These are phyloP conservation scores for Epichloe glyceriae DNA, from an alignment of 2,329 filamentous ascomycete species.

Conservation along the genomic window DNA sequence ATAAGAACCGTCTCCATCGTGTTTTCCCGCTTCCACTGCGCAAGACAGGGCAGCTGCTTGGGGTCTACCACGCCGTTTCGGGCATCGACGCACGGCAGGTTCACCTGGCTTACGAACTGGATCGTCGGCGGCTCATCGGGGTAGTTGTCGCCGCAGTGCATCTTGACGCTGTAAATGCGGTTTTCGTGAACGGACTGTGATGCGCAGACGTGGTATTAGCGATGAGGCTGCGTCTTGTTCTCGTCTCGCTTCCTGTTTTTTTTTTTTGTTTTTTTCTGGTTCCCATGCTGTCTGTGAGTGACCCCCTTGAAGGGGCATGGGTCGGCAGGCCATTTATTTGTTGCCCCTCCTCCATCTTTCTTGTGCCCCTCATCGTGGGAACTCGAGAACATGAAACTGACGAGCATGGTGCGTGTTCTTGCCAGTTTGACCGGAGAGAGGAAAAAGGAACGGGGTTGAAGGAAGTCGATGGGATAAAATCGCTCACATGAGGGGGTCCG, in stretches of 20 bases:
- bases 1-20: conserved; percentile 92
- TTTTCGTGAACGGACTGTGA: conserved; percentile 87
- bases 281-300: too few relatives aligned
- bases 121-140: conserved; percentile 81
- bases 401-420: too few relatives aligned
- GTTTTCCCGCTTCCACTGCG: conserved; percentile 83
- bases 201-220: conserved; percentile 5
- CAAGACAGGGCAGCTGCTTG: conserved; percentile 68
- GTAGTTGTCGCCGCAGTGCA: conserved; percentile 84
- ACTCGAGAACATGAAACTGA: too few relatives aligned
- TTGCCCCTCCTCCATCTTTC: too few relatives aligned
- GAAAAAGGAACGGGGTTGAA: not conserved
- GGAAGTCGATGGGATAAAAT: conserved; percentile 9
- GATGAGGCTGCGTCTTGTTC: not conserved
- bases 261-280: not conserved
- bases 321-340: too few relatives aligned
- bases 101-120: conserved; percentile 87
- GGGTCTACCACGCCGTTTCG: conserved; percentile 75
- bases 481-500: conserved; percentile 73
- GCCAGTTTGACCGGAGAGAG: not conserved
- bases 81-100: conserved; percentile 85
- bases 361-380: too few relatives aligned
- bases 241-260: not conserved
- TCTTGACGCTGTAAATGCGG: conserved; percentile 95
- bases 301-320: too few relatives aligned